Conservation (phyloP, 2,329 filamentous ascomycete species). For the Cladophialophora exuberans region DNA sequence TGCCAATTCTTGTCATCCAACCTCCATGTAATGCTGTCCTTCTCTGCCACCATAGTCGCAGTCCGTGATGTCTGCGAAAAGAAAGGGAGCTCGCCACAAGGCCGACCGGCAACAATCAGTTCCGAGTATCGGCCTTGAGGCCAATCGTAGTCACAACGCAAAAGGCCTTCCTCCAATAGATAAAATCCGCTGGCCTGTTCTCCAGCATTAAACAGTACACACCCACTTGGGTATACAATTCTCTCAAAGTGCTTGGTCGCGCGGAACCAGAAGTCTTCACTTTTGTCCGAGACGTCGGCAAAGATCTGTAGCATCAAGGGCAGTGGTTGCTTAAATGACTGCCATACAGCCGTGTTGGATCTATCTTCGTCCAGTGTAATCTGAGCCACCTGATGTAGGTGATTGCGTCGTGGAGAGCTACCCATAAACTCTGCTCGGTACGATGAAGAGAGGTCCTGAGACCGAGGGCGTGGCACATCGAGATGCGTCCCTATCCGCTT, state of each 20-base stretch:
- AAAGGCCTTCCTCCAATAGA: conserved; percentile 82
- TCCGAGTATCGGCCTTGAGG: conserved; percentile 89
- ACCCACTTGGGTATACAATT: conserved; percentile 68
- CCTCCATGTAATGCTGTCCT: conserved; percentile 80
- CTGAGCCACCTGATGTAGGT: conserved; percentile 77
- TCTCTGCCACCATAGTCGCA: conserved; percentile 81
- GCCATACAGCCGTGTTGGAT: conserved; percentile 69
- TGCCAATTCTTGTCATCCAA: conserved; percentile 74
- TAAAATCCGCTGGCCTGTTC: conserved; percentile 84
- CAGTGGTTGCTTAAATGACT: conserved; percentile 84
- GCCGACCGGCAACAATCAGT: conserved; percentile 90
- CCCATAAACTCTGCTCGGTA: conserved; percentile 55
- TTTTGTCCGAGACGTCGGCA: conserved; percentile 79
- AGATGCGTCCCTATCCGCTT: conserved; percentile 26
- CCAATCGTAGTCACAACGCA: conserved; percentile 86
- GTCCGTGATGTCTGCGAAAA: conserved; percentile 89
- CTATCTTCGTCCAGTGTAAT: conserved; percentile 70
- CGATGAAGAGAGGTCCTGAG: conserved; percentile 30
- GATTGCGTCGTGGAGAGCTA: conserved; percentile 78
- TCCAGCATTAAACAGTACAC: conserved; percentile 76
- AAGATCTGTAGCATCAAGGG: conserved; percentile 95
- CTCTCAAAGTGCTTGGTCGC: conserved; percentile 74
- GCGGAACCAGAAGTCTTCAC: conserved; percentile 94
- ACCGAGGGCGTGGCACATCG: conserved; percentile 29
- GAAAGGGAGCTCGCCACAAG: conserved; percentile 94